These are phyloP conservation scores for Sordariomycetes sp. DNA, from an alignment of 2,329 filamentous ascomycete genomes.

Conservation along the genomic window DNA sequence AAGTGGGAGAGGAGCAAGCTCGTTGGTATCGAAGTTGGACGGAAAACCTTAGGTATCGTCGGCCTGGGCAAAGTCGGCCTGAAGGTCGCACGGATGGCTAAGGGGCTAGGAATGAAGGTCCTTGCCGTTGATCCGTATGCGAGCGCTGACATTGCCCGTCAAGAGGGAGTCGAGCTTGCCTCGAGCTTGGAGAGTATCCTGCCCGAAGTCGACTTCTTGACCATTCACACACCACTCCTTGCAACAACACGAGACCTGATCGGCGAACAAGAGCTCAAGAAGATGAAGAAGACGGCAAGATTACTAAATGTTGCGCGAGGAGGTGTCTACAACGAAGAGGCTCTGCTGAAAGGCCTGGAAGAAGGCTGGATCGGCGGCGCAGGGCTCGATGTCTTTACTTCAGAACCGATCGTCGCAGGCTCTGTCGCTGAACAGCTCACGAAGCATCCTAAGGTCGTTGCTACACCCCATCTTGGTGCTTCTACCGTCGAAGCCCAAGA, in stretches of 20 bases:
- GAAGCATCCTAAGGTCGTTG: constrained; percentile 62
- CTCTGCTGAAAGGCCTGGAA: constrained; percentile 61
- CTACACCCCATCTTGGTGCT: constrained; percentile 72
- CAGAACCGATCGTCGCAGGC: constrained; percentile 51
- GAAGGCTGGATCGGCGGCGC: constrained; percentile 66
- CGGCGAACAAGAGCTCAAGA: constrained; percentile 52
- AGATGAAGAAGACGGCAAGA: constrained; percentile 65
- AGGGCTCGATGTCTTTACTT: constrained; percentile 71
- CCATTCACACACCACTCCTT: constrained; percentile 72
- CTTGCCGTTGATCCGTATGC: constrained; percentile 72
- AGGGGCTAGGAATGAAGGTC: constrained; percentile 68
- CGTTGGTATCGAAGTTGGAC: constrained; percentile 69
- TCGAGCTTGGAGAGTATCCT: constrained; percentile 49
- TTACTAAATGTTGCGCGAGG: constrained; percentile 74
- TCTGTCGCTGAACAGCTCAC: constrained; percentile 55
- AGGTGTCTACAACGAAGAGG: constrained; percentile 70
- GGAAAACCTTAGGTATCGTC: constrained; percentile 68
- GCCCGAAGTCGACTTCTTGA: constrained; percentile 63
- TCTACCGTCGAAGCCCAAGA: constrained; percentile 78
- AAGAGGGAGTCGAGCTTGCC: constrained; percentile 58
- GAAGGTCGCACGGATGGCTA: constrained; percentile 70
- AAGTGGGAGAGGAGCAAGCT: constrained; percentile 69
- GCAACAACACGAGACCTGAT: constrained; percentile 70
- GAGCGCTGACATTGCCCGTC: constrained; percentile 58
- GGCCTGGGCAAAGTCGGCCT: constrained; percentile 78